Evolutionary conservation across 768 basidiomycete species (phyloP), one percentile per base, ranked within the genome.

Genomic region (Rickenella mellea): DNA sequence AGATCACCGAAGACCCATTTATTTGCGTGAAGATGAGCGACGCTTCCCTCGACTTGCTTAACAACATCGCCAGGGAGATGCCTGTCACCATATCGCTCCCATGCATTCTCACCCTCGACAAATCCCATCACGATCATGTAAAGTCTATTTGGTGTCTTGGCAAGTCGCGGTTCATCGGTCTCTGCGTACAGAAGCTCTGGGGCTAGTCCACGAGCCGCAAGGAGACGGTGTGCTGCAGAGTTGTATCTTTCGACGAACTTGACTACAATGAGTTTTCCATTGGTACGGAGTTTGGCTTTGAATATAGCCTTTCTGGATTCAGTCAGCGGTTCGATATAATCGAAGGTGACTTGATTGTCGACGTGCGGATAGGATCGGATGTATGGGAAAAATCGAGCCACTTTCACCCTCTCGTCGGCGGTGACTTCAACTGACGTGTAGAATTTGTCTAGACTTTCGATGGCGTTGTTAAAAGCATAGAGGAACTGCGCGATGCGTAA

Each of bases 111-210:
- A n/a, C n/a, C n/a, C n/a, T 62, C 20, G 40, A 66, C 42, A 39
- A 57, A 57, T 12, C 68, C 61, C 67, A 67, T 68, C 19, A 68
- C 61, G n/a, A 67, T 58, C 62, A 67, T 66, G 22, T 51, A 40
- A 20, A 56, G 47, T 1, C 33, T 24, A n/a, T n/a, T n/a, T n/a
- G 11, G 49, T 50, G 22, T 52, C 47, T 14, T 42, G 53, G n/a
- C n/a, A n/a, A n/a, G n/a, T n/a, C n/a, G n/a, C n/a, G 5, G n/a
- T n/a, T 14, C 7, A 0, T 6, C 10, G 12, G 39, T 24, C 19
- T 53, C 37, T 37, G 44, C 56, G 9, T 41, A 41, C 4, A 41
- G 40, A 4, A 41, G 30, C n/a, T n/a, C 4, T 6, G 40, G 40
- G 6, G 40, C 40, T 14, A 41, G 24, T 15, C 40, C 40, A 6